phyloP scores from a whole-genome alignment of 1,139 yeast genomes.

The Geotrichum phurueaensis region DNA sequence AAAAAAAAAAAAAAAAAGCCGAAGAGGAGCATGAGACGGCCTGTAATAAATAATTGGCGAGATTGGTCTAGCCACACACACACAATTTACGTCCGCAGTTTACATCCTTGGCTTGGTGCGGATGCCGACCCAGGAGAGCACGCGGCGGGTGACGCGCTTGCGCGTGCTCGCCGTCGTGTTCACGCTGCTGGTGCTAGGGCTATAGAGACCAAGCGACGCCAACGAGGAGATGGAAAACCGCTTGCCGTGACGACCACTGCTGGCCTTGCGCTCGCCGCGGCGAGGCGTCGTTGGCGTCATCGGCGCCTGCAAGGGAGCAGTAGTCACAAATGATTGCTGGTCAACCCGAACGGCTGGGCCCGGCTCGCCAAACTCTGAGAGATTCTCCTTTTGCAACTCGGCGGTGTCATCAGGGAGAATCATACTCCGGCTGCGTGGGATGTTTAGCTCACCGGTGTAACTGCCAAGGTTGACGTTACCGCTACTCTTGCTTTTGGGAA shows the following conservation, averaged over 20 bases:
- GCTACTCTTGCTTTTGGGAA: not conserved
- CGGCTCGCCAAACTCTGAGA: conserved; percentile 28
- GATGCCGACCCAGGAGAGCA: not conserved
- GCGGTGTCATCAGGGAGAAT: not conserved
- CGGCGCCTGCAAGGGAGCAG: not conserved
- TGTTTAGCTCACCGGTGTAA: not conserved
- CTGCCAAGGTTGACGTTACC: not conserved
- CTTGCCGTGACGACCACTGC: conserved; percentile 1
- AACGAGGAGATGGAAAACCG: conserved; percentile 12
- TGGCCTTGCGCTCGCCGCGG: not conserved
- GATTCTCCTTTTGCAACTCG: conserved; percentile 12
- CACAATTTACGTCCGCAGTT: too few relatives aligned
- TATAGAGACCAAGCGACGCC: conserved; percentile 5
- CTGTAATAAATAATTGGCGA: too few relatives aligned
- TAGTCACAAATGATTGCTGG: not conserved
- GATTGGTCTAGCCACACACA: too few relatives aligned
- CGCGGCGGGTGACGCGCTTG: not conserved
- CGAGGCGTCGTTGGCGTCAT: conserved; percentile 1
- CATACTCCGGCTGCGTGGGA: not conserved
- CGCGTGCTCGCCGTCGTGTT: not conserved
- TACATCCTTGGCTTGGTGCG: not conserved
- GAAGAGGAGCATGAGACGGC: too few relatives aligned
- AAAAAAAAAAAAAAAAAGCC: too few relatives aligned
- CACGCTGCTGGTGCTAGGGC: not conserved
- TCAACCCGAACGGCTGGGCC: conserved; percentile 28